Conservation (phyloP, 1,139 yeast genomes). For the Pichia sp. region DNA sequence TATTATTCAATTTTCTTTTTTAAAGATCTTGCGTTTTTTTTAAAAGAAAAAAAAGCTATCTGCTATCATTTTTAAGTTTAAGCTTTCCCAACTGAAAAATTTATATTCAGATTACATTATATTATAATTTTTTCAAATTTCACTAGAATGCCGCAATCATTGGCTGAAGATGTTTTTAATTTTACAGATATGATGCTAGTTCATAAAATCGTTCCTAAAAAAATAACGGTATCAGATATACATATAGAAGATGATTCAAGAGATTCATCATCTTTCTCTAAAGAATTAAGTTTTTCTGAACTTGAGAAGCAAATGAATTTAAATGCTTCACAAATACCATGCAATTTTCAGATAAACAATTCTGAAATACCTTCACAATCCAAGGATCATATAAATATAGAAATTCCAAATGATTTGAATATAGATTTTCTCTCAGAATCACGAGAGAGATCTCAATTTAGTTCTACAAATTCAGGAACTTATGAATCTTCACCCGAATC, state of each 20-base stretch:
- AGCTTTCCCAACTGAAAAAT: too few species aligned
- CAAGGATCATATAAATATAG: background rate
- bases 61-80: too few species aligned
- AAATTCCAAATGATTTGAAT: background rate
- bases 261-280: background rate
- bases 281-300: conserved; percentile 4
- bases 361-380: background rate
- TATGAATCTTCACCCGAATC: conserved; percentile 19
- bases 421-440: background rate
- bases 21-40: too few species aligned
- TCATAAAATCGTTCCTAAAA: background rate
- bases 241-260: too few species aligned
- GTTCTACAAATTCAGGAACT: background rate
- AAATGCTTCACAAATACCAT: conserved; percentile 3
- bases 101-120: too few species aligned
- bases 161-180: conserved; percentile 4
- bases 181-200: conserved; percentile 1
- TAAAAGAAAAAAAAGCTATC: too few species aligned
- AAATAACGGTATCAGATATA: background rate
- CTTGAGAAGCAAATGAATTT: conserved; percentile 10
- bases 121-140: background rate
- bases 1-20: too few species aligned
- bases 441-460: conserved; percentile 3
- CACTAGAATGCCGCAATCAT: conserved; percentile 3
- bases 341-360: background rate